A percentile compares a stretch with the other conserved stretches of the same genome.
These are phyloP conservation scores for Spathaspora boniae DNA, from an alignment of 805 yeast genomes.

Conservation along the genomic window DNA sequence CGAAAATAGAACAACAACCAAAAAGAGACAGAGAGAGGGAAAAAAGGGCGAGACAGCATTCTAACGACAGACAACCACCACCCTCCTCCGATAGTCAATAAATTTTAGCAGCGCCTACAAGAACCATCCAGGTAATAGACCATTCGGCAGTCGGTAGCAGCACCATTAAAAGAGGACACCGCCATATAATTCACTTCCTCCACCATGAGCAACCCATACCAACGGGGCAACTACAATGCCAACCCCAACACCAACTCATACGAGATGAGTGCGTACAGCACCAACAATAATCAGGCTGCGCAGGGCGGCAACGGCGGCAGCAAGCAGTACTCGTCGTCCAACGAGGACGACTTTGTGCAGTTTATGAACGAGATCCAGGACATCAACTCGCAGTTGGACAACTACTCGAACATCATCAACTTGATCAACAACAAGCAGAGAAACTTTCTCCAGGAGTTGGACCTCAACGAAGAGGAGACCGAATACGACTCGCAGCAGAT, in stretches of 20 bases:
- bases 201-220: conserved; percentile 9
- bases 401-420: conserved; percentile 36
- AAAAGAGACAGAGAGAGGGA: background rate
- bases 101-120: too few relatives aligned
- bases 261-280: conserved; percentile 26
- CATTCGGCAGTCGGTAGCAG: too few relatives aligned
- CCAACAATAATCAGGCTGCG: conserved; percentile 20
- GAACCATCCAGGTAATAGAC: too few relatives aligned
- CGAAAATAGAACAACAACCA: background rate
- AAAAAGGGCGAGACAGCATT: background rate
- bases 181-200: too few relatives aligned
- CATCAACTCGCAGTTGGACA: conserved; percentile 40
- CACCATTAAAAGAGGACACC: too few relatives aligned
- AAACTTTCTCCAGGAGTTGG: conserved; percentile 39
- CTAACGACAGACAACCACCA: background rate
- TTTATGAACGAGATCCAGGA: conserved; percentile 45
- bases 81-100: too few relatives aligned
- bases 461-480: conserved; percentile 39
- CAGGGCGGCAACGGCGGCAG: conserved; percentile 28
- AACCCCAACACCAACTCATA: conserved; percentile 7
- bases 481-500: conserved; percentile 68
- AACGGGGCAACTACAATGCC: background rate
- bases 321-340: conserved; percentile 18
- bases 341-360: conserved; percentile 41
- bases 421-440: conserved; percentile 40